Percentiles rank a stretch among this genome's conserved stretches.
Conservation (phyloP, 352 stramenopile genomes). For the Globisporangium okanoganense region DNA sequence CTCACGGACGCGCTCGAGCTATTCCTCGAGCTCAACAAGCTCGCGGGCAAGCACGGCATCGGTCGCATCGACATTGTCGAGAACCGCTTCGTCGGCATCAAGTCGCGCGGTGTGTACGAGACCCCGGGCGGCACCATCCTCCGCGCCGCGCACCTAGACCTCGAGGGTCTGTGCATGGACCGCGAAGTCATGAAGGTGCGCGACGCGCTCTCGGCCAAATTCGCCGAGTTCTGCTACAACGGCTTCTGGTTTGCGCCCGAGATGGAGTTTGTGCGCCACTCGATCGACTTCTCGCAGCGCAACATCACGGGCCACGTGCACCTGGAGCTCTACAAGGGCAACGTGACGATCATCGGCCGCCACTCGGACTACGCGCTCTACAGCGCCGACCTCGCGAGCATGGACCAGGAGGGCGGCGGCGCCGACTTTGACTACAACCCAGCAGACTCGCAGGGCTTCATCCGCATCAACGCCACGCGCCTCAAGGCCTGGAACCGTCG, state of each 20-base stretch:
- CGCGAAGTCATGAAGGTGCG: conserved; percentile 94
- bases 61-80: conserved; percentile 99
- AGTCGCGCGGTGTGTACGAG: conserved; percentile 98
- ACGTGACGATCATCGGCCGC: conserved; percentile 93
- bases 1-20: conserved; percentile 93
- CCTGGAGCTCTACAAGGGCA: conserved; percentile 98
- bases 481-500: conserved; percentile 93
- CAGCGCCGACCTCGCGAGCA: conserved; percentile 96
- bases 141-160: conserved; percentile 80
- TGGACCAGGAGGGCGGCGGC: conserved; percentile 97
- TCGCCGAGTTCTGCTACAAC: conserved; percentile 98
- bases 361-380: conserved; percentile 94
- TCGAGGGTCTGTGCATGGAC: conserved; percentile 97
- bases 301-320: conserved; percentile 94
- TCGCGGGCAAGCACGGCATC: conserved; percentile 95
- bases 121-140: conserved; percentile 96
- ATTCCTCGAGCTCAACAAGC: conserved; percentile 97
- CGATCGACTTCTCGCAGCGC: conserved; percentile 93
- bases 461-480: conserved; percentile 97
- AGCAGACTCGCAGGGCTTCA: conserved; percentile 97
- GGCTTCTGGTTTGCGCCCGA: conserved; percentile 99
- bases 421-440: conserved; percentile 98
- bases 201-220: conserved; percentile 93
- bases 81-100: conserved; percentile 99
- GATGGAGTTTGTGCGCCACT: conserved; percentile 97